These are phyloP conservation scores for Alternaria sp. DNA, from an alignment of 2,329 filamentous ascomycete species.

Conservation along the genomic window DNA sequence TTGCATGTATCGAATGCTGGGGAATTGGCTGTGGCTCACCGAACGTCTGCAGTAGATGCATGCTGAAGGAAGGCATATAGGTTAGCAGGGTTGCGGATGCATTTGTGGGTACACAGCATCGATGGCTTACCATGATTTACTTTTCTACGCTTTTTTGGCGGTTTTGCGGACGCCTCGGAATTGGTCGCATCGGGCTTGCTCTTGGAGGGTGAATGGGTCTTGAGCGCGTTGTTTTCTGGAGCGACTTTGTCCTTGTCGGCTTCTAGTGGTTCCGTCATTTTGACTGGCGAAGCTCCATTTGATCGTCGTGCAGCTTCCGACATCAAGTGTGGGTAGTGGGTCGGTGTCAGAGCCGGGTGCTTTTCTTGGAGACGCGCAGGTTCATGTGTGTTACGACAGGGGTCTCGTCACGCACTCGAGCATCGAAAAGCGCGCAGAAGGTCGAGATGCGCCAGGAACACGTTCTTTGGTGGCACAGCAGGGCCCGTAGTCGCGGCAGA, in stretches of 20 bases:
- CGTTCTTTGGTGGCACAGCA: slow-evolving; percentile 37
- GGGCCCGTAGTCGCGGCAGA: slow-evolving; percentile 17
- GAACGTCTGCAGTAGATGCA: slow-evolving; percentile 62
- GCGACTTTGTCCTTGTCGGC: slow-evolving; percentile 36
- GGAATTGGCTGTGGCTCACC: slow-evolving; percentile 47
- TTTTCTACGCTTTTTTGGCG: slow-evolving; percentile 58
- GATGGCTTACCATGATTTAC: slow-evolving; percentile 57
- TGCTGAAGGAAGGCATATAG: slow-evolving; percentile 39
- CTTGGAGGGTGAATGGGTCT: slow-evolving; percentile 37
- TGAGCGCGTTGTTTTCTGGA: slow-evolving; percentile 32
- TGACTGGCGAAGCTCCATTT: slow-evolving; percentile 46
- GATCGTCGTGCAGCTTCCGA: slow-evolving; percentile 42
- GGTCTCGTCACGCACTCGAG: slow-evolving; percentile 24
- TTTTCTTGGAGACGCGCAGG: slow-evolving; percentile 34
- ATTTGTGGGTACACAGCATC: slow-evolving; percentile 31
- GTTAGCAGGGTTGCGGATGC: slow-evolving; percentile 38
- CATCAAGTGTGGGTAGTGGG: slow-evolving; percentile 45
- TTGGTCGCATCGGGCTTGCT: slow-evolving; percentile 36
- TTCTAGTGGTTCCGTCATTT: slow-evolving; percentile 42
- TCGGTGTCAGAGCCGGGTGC: slow-evolving; percentile 36
- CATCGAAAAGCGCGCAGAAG: slow-evolving; percentile 27
- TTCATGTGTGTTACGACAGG: slow-evolving; percentile 33
- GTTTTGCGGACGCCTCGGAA: slow-evolving; percentile 41
- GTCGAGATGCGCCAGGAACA: slow-evolving; percentile 28
- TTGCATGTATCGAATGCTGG: slow-evolving; percentile 29